phyloP scores from a whole-genome alignment of 805 yeast genomes.

The Yarrowia hollandica region DNA sequence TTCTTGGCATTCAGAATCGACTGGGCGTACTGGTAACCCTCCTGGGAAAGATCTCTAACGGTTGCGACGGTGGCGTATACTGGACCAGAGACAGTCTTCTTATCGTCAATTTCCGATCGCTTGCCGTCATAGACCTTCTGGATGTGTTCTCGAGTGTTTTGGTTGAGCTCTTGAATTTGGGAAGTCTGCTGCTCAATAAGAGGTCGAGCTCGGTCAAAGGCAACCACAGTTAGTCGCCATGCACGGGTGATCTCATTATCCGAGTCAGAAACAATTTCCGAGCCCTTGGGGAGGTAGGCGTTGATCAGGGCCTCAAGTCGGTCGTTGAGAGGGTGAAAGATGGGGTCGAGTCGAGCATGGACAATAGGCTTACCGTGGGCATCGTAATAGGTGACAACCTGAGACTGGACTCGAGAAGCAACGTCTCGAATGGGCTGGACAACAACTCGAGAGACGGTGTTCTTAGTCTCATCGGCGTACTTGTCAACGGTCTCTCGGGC shows the following conservation, averaged over 20 bases:
- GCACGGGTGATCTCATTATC: conserved; percentile 60
- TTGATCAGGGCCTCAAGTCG: conserved; percentile 50
- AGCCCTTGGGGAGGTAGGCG: conserved; percentile 49
- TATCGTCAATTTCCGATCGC: conserved; percentile 28
- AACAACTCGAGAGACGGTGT: conserved; percentile 49
- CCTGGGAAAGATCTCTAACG: conserved; percentile 30
- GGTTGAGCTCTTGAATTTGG: conserved; percentile 31
- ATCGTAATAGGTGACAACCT: conserved; percentile 55
- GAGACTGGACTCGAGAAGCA: conserved; percentile 50
- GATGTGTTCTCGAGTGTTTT: conserved; percentile 33
- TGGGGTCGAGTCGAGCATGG: conserved; percentile 62
- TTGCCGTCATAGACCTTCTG: conserved; percentile 32
- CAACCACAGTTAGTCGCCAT: conserved; percentile 47
- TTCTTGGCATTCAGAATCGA: conserved; percentile 24
- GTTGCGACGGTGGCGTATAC: conserved; percentile 31
- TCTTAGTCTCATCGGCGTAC: conserved; percentile 39
- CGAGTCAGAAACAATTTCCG: conserved; percentile 45
- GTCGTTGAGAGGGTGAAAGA: conserved; percentile 61
- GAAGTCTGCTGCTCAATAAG: conserved; percentile 33
- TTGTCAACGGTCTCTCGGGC: conserved; percentile 42
- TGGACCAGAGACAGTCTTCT: conserved; percentile 30
- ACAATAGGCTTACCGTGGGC: conserved; percentile 62
- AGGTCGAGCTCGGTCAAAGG: conserved; percentile 35
- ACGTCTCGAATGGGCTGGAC: conserved; percentile 47
- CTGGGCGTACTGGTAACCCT: conserved; percentile 27